Conservation (phyloP, 1,284 basidiomycete species). For the Cutaneotrichosporon spelunceum region DNA sequence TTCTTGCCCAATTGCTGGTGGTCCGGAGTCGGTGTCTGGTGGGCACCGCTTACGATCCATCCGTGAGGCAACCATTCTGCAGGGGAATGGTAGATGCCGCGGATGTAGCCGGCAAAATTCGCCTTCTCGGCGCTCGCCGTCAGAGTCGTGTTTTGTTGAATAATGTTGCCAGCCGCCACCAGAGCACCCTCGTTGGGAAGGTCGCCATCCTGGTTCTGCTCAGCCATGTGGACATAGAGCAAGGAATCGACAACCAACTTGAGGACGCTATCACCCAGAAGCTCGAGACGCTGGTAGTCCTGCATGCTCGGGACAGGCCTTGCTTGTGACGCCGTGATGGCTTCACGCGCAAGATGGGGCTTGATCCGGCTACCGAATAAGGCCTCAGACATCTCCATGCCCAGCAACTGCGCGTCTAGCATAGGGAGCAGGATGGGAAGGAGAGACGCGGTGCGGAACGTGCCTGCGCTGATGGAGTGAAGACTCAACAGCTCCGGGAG, state of each 20-base stretch:
- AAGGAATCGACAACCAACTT: constrained; percentile 25
- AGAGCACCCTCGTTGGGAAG: not conserved
- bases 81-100: constrained; percentile 20
- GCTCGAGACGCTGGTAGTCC: constrained; percentile 44
- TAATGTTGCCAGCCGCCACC: not conserved
- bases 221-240: not conserved
- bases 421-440: constrained; percentile 28
- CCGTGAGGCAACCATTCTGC: constrained; percentile 35
- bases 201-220: not conserved
- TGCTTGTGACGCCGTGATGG: constrained; percentile 27
- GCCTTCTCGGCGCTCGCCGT: constrained; percentile 21
- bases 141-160: constrained; percentile 29
- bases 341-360: constrained; percentile 22
- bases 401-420: constrained; percentile 35
- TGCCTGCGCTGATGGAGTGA: constrained; percentile 32
- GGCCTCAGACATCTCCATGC: constrained; percentile 25
- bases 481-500: constrained; percentile 28
- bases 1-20: constrained; percentile 33
- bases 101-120: constrained; percentile 35
- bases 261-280: constrained; percentile 44
- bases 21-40: not conserved
- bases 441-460: constrained; percentile 28
- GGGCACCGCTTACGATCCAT: constrained; percentile 22
- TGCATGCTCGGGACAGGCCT: constrained; percentile 7
- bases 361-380: constrained; percentile 20